These are phyloP conservation scores for Aphelidium insulamus DNA, from an alignment of 371 early-diverging fungal species.

Conservation along the genomic window DNA sequence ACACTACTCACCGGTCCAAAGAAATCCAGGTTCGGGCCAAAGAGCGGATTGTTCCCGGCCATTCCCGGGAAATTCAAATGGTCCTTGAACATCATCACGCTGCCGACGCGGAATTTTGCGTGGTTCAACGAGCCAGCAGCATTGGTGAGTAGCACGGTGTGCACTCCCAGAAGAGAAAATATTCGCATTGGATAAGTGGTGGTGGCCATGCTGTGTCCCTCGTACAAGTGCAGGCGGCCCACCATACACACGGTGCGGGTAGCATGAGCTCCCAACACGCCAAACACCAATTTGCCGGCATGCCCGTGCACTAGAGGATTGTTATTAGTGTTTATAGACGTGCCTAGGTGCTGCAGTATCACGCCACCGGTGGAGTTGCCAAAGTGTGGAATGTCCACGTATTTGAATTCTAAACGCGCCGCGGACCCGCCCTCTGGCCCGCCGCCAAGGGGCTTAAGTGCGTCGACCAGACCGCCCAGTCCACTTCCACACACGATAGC, in stretches of 20 bases:
- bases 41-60: constrained; percentile 52
- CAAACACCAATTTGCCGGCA: constrained; percentile 77
- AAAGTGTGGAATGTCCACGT: constrained; percentile 68
- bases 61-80: constrained; percentile 68
- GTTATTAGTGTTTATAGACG: neutral
- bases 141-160: constrained; percentile 57
- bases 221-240: constrained; percentile 69
- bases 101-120: constrained; percentile 49
- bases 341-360: neutral
- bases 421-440: too few relatives aligned
- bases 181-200: constrained; percentile 74
- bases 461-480: constrained; percentile 58
- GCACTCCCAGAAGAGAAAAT: constrained; percentile 54
- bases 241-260: constrained; percentile 58
- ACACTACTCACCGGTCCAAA: too few relatives aligned
- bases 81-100: constrained; percentile 68
- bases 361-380: constrained; percentile 49
- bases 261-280: constrained; percentile 41
- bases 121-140: constrained; percentile 77
- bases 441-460: too few relatives aligned
- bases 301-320: constrained; percentile 47
- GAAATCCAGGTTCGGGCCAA: constrained; percentile 54
- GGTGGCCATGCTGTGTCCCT: constrained; percentile 52
- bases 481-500: constrained; percentile 85
- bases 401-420: constrained; percentile 34